Conservation (phyloP, 2,329 filamentous ascomycete genomes). For the Akanthomyces lecanii region DNA sequence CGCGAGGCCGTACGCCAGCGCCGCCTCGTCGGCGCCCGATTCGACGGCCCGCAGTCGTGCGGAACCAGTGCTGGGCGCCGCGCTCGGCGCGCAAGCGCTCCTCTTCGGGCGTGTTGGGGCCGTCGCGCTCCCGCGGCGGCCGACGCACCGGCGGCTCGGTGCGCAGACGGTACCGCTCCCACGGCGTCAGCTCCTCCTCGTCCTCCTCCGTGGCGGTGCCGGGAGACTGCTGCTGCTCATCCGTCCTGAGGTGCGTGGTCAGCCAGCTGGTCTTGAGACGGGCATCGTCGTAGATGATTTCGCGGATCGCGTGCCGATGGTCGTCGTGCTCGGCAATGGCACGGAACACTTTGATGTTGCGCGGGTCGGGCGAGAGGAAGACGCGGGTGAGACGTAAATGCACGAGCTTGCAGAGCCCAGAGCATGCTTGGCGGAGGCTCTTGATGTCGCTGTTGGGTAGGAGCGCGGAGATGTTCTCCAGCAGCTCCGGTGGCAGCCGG, state of each 20-base stretch:
- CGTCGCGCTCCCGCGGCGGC: background rate
- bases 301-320: conserved; percentile 29
- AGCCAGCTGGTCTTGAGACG: conserved; percentile 2
- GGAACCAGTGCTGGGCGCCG: background rate
- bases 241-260: background rate
- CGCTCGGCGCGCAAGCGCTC: background rate
- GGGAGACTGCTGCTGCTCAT: background rate
- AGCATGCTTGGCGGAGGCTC: background rate
- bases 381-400: conserved; percentile 25
- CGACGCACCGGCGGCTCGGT: background rate
- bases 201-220: background rate
- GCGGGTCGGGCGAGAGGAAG: conserved; percentile 37
- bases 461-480: background rate
- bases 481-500: background rate
- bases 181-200: background rate
- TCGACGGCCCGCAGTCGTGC: conserved; percentile 25
- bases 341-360: conserved; percentile 33
- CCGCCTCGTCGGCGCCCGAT: conserved; percentile 26
- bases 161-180: background rate
- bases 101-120: background rate
- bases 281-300: conserved; percentile 39
- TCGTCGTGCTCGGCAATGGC: conserved; percentile 33
- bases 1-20: conserved; percentile 30
- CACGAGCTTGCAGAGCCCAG: background rate
- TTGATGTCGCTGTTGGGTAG: conserved; percentile 10